Percentiles rank a stretch among this genome's conserved stretches.
phyloP scores from a whole-genome alignment of 805 yeast species.

The Debaryomyces prosopidis region DNA sequence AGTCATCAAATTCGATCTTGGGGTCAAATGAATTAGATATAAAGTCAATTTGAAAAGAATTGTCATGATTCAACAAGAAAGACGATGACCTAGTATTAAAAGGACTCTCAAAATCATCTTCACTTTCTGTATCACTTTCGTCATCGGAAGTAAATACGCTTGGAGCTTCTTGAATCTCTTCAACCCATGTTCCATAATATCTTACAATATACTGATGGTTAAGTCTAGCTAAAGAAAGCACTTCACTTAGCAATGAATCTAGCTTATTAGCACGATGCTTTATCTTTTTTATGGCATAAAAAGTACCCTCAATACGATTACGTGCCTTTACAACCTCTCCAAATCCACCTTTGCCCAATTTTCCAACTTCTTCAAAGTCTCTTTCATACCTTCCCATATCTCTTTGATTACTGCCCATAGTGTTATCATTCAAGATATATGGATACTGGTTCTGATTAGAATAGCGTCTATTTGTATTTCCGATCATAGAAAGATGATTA shows the following conservation, averaged over 20 bases:
- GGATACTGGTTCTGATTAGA: conserved; percentile 21
- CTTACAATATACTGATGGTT: conserved; percentile 96
- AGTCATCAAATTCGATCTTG: conserved; percentile 53
- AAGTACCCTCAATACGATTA: conserved; percentile 89
- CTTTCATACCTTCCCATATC: conserved; percentile 74
- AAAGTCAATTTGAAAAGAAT: conserved; percentile 56
- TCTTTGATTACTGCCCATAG: conserved; percentile 1
- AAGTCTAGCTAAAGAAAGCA: conserved; percentile 83
- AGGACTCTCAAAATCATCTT: conserved; percentile 23
- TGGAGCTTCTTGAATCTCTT: conserved; percentile 51
- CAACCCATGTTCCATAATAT: conserved; percentile 97
- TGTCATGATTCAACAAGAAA: conserved; percentile 18
- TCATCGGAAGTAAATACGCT: conserved; percentile 23
- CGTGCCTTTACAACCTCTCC: conserved; percentile 99
- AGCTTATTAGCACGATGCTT: conserved; percentile 79
- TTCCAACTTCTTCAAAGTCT: conserved; percentile 93
- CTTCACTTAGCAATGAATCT: conserved; percentile 84
- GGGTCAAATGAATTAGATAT: conserved; percentile 65
- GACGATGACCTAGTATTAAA: conserved; percentile 21
- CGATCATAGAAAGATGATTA: not conserved
- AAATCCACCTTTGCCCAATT: conserved; percentile 91
- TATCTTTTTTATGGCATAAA: conserved; percentile 91
- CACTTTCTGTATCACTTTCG: conserved; percentile 21
- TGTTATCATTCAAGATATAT: conserved; percentile 1
- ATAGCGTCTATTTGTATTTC: conserved; percentile 16